Evolutionary conservation across 208 protist species (phyloP).

Genomic region (Porcisia hertigi): DNA sequence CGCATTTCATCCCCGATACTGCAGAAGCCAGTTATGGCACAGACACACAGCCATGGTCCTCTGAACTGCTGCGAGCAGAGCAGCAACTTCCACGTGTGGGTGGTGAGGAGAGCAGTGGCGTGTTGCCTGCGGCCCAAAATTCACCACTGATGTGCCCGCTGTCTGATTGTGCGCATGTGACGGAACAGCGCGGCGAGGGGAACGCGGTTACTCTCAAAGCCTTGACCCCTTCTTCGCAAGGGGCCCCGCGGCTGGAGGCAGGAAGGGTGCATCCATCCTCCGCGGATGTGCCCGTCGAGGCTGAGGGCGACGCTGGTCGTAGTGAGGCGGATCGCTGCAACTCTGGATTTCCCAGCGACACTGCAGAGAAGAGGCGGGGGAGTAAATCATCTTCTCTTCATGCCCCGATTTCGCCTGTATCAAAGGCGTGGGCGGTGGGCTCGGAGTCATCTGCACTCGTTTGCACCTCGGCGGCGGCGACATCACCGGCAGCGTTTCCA

Average conservation of each 20-base stretch:
- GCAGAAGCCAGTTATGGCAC: slow-evolving; percentile 5
- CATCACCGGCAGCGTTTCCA: background rate
- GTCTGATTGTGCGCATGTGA: background rate
- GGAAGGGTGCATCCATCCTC: background rate
- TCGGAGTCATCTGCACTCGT: background rate
- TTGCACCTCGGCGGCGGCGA: background rate
- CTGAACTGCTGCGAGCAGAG: slow-evolving; percentile 16
- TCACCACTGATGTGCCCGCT: background rate
- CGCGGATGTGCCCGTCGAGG: background rate
- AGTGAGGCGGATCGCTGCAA: too few species aligned
- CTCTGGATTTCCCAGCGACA: background rate
- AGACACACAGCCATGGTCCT: slow-evolving; percentile 32
- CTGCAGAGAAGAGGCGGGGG: slow-evolving; percentile 8
- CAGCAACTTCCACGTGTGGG: slow-evolving; percentile 10
- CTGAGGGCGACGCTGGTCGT: background rate
- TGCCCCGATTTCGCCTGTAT: background rate
- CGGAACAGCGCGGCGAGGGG: background rate
- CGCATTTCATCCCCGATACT: background rate
- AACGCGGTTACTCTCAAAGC: background rate
- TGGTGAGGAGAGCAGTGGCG: background rate
- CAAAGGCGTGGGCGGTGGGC: background rate
- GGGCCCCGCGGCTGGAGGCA: background rate
- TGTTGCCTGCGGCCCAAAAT: background rate
- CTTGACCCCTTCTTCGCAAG: background rate
- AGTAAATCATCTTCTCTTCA: background rate